Percentiles rank a stretch among this genome's conserved stretches.
Evolutionary conservation across 2,329 filamentous ascomycete species (phyloP).

Genomic region (Acrocalymma vagum): DNA sequence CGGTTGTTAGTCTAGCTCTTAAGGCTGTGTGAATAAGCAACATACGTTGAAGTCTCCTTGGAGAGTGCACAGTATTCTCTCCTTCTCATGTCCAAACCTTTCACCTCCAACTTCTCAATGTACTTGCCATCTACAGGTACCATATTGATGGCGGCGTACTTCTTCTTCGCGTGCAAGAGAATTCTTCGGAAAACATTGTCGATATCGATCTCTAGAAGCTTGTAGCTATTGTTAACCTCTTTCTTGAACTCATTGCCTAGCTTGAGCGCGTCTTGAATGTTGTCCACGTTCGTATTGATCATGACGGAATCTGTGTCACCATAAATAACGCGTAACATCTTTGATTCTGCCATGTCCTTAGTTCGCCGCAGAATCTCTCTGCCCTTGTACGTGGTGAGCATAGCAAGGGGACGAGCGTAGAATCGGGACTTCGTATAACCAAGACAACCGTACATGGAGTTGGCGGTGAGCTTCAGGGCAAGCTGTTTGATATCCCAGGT

Average conservation of each 20-base stretch:
- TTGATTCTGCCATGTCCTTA: conserved; percentile 92
- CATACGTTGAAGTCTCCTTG: conserved; percentile 84
- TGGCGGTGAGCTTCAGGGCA: conserved; percentile 95
- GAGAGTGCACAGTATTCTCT: conserved; percentile 96
- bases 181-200: conserved; percentile 96
- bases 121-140: conserved; percentile 89
- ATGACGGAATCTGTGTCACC: conserved; percentile 99
- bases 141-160: conserved; percentile 97
- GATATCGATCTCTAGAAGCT: conserved; percentile 94
- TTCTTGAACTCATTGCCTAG: conserved; percentile 96
- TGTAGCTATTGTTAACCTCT: conserved; percentile 92
- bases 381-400: conserved; percentile 96
- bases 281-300: conserved; percentile 99
- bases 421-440: conserved; percentile 97
- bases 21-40: conserved; percentile 6
- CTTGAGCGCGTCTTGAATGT: conserved; percentile 86
- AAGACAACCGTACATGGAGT: conserved; percentile 99
- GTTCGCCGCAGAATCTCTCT: conserved; percentile 96
- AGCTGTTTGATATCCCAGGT: conserved; percentile 99
- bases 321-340: conserved; percentile 93
- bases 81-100: conserved; percentile 96
- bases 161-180: conserved; percentile 96
- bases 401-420: conserved; percentile 92
- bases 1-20: conserved; percentile 16
- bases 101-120: conserved; percentile 94